phyloP scores from a whole-genome alignment of 768 basidiomycete genomes.

The Coprinopsis sp. region DNA sequence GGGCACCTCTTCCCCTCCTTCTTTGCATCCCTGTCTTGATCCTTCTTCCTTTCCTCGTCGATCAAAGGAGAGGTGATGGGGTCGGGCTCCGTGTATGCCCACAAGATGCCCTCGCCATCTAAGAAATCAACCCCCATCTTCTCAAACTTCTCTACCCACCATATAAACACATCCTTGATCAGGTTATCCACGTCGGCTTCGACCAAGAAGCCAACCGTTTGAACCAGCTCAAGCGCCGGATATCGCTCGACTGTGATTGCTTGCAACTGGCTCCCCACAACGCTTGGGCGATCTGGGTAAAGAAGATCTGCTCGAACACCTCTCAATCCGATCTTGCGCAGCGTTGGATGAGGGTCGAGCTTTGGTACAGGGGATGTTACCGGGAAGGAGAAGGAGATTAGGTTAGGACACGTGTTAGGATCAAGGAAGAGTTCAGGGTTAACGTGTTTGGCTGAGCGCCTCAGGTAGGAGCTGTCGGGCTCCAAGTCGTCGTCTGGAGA shows the following conservation, averaged over 20 bases:
- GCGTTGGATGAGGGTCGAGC: slow-evolving; percentile 25
- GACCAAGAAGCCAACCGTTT: slow-evolving; percentile 44
- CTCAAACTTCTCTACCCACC: slow-evolving; percentile 52
- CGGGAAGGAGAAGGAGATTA: slow-evolving; percentile 40
- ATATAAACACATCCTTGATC: slow-evolving; percentile 47
- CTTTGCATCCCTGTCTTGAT: no score
- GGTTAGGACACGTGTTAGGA: slow-evolving; percentile 39
- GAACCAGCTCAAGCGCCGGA: slow-evolving; percentile 42
- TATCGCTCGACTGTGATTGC: slow-evolving; percentile 38
- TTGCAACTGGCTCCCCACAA: slow-evolving; percentile 36
- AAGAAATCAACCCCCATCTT: slow-evolving; percentile 44
- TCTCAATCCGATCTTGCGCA: slow-evolving; percentile 46
- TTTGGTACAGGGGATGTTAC: slow-evolving; percentile 28
- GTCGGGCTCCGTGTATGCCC: slow-evolving; percentile 37
- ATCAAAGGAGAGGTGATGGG: no score
- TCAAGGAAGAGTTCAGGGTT: slow-evolving; percentile 40
- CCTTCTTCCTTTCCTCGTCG: not conserved
- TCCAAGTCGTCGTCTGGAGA: slow-evolving; percentile 31
- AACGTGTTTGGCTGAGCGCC: slow-evolving; percentile 27
- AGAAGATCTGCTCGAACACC: slow-evolving; percentile 38
- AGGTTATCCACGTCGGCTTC: slow-evolving; percentile 39
- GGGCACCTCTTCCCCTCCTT: no score
- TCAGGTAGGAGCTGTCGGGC: slow-evolving; percentile 20
- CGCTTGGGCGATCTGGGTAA: slow-evolving; percentile 37
- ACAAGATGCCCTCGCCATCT: slow-evolving; percentile 52